These are phyloP conservation scores for Hagleromyces aurorensis DNA, from an alignment of 805 yeast species.

Conservation along the genomic window DNA sequence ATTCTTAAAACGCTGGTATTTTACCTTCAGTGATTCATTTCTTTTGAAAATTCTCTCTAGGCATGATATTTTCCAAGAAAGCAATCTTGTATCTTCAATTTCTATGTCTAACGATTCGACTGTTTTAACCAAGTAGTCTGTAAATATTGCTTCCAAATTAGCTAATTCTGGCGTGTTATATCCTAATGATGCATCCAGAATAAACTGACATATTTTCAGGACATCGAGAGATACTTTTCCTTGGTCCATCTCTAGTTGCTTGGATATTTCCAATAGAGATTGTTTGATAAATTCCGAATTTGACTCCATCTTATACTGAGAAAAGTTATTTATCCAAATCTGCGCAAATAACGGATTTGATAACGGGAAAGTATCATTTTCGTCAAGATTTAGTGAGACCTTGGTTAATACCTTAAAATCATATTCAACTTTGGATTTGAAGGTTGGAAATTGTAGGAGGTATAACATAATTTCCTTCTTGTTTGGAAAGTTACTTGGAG, in stretches of 20 bases:
- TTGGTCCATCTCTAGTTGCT: no score
- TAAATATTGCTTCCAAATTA: no score
- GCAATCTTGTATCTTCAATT: no score
- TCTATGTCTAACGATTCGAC: no score
- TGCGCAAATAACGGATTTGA: conserved; percentile 27
- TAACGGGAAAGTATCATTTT: conserved; percentile 5
- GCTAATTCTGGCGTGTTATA: no score
- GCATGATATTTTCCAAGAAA: no score
- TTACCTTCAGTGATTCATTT: conserved; percentile 7
- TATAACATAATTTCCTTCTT: conserved; percentile 32
- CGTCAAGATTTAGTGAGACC: conserved; percentile 13
- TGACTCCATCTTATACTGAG: conserved; percentile 32
- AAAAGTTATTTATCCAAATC: conserved; percentile 36
- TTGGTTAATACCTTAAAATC: no score
- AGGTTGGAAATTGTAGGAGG: conserved; percentile 44
- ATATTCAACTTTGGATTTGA: conserved; percentile 44
- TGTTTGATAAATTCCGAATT: conserved; percentile 15
- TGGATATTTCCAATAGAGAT: no score
- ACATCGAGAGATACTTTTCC: no score
- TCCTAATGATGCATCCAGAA: no score
- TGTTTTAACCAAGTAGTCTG: no score
- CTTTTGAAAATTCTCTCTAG: conserved; percentile 17
- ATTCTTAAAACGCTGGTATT: not conserved
- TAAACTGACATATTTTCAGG: no score
- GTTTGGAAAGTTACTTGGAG: not conserved